Conservation (phyloP, 2,329 filamentous ascomycete genomes). For the Aspergillus terreus region DNA sequence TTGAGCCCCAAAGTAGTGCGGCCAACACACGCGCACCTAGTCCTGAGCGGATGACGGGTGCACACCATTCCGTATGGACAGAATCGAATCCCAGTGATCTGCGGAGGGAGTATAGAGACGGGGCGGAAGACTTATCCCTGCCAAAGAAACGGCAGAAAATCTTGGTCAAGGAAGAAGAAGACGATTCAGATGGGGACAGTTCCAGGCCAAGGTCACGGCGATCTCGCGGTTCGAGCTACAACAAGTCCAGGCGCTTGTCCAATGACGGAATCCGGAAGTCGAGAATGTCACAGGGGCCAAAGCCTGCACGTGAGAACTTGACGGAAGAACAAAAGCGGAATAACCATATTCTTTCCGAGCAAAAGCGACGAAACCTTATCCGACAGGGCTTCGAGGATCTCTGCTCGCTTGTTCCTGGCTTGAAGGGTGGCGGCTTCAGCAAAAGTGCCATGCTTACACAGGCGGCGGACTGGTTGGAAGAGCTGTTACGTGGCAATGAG, state of each 20-base stretch:
- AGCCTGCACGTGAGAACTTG: constrained; percentile 55
- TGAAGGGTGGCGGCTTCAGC: constrained; percentile 71
- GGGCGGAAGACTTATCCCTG: constrained; percentile 21
- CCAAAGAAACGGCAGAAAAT: constrained; percentile 31
- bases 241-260: constrained; percentile 31
- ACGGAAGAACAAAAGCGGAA: constrained; percentile 76
- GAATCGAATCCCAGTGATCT: constrained; percentile 8
- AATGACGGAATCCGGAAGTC: constrained; percentile 35
- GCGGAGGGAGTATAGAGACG: constrained; percentile 14
- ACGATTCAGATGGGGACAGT: constrained; percentile 36
- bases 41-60: constrained; percentile 37
- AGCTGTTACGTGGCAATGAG: constrained; percentile 66
- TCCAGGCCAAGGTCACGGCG: constrained; percentile 43
- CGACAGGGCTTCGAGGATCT: constrained; percentile 79
- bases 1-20: constrained; percentile 57
- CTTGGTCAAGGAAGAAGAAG: constrained; percentile 40
- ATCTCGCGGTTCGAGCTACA: constrained; percentile 41
- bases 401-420: constrained; percentile 69
- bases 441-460: constrained; percentile 77
- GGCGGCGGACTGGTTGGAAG: constrained; percentile 74
- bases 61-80: constrained; percentile 14
- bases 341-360: constrained; percentile 84
- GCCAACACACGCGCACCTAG: constrained; percentile 59
- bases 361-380: constrained; percentile 78
- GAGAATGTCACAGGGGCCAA: constrained; percentile 26